phyloP scores from a whole-genome alignment of 164 flowering plant genomes.

The Piper longum region DNA sequence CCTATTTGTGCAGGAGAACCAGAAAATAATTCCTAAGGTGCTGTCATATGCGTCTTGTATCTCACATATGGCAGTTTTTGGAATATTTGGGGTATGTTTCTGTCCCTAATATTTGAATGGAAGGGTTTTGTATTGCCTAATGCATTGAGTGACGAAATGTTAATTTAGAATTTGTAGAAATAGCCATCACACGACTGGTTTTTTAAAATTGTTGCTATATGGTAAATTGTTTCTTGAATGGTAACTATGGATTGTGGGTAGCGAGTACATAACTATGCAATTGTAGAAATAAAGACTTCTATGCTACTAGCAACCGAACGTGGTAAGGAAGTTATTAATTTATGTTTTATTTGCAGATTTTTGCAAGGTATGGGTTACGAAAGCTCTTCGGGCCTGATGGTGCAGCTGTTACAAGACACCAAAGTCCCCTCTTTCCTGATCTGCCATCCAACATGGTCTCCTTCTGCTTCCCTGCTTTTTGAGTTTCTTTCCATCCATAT shows the following conservation, averaged over 20 bases:
- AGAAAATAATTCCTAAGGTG: neutral
- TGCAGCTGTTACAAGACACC: constrained; percentile 46
- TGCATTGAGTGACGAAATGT: neutral
- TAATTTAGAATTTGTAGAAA: neutral
- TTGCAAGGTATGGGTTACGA: constrained; percentile 56
- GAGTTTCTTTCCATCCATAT: no score
- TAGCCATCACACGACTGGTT: no score
- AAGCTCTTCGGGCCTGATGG: constrained; percentile 66
- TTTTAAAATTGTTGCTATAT: no score
- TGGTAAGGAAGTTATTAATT: neutral
- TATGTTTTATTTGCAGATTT: constrained; percentile 27
- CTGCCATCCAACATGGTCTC: constrained; percentile 92
- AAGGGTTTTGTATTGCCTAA: neutral
- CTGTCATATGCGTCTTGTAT: neutral
- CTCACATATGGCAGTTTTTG: constrained; percentile 1
- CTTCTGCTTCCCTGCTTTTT: constrained; percentile 18
- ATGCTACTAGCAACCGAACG: neutral
- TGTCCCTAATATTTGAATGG: neutral
- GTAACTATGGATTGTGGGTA: no score
- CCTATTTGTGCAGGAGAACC: neutral
- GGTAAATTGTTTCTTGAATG: no score
- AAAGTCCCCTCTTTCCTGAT: constrained; percentile 55
- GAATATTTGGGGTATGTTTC: neutral
- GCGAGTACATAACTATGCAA: neutral
- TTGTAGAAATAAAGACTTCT: neutral